Percentiles rank a stretch among this genome's conserved stretches.
Evolutionary conservation across 495 filamentous ascomycete species (phyloP).

Genomic region (Lasiosphaeris hirsuta): DNA sequence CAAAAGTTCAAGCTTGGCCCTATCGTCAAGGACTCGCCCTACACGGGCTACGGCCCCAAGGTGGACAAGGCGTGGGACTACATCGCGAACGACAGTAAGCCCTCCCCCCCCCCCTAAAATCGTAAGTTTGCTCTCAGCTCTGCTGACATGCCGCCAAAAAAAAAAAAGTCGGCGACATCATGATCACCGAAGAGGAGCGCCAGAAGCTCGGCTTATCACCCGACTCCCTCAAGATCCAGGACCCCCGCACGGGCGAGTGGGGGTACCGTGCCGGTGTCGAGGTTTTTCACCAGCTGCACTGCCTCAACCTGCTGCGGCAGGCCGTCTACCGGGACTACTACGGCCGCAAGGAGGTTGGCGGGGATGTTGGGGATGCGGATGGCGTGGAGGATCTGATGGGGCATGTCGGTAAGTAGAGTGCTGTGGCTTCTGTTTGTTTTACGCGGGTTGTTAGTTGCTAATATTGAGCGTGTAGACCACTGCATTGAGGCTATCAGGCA

Average conservation of each 20-base stretch:
- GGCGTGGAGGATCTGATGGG: conserved; percentile 27
- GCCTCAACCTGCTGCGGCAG: conserved; percentile 50
- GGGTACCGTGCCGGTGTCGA: conserved; percentile 53
- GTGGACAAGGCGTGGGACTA: conserved; percentile 45
- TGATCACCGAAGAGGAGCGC: conserved; percentile 49
- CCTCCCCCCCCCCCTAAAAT: not conserved
- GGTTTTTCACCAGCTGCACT: conserved; percentile 56
- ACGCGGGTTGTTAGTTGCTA: no score
- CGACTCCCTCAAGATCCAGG: conserved; percentile 42
- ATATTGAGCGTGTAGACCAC: conserved; percentile 33
- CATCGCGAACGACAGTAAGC: conserved; percentile 42
- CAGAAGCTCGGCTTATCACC: conserved; percentile 44
- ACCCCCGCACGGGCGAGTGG: conserved; percentile 47
- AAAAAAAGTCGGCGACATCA: conserved; percentile 44
- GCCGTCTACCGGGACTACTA: conserved; percentile 50
- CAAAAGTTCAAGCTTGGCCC: conserved; percentile 42
- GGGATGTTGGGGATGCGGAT: conserved; percentile 29
- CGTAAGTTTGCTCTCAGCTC: no score
- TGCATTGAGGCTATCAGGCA: conserved; percentile 50
- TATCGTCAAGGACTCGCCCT: conserved; percentile 36
- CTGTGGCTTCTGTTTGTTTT: not conserved
- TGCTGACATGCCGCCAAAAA: not conserved
- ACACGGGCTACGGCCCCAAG: conserved; percentile 40
- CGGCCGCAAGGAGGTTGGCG: conserved; percentile 37
- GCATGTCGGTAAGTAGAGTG: conserved; percentile 22